These are phyloP conservation scores for Cladosporium sp. DNA, from an alignment of 2,329 filamentous ascomycete genomes.

Conservation along the genomic window DNA sequence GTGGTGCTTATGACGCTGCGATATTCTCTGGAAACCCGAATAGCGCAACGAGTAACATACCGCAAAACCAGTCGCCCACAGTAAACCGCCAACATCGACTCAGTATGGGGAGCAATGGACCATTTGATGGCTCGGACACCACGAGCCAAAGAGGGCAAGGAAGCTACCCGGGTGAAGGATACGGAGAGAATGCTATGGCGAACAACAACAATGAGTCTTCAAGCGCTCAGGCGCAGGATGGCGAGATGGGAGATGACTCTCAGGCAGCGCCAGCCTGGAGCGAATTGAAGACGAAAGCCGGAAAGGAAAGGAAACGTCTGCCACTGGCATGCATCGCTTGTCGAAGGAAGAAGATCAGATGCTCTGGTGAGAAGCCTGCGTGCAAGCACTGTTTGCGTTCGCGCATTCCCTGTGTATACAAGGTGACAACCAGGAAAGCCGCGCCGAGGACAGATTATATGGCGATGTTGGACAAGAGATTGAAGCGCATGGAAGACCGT, in stretches of 20 bases:
- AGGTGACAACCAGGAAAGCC: slow-evolving; percentile 90
- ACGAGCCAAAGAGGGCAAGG: slow-evolving; percentile 9
- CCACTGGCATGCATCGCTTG: slow-evolving; percentile 95
- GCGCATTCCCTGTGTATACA: slow-evolving; percentile 94
- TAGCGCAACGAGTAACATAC: neutral
- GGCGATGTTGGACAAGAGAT: slow-evolving; percentile 94
- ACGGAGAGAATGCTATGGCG: slow-evolving; percentile 11
- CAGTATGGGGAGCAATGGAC: slow-evolving; percentile 28
- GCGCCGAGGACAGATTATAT: slow-evolving; percentile 96
- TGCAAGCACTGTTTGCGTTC: slow-evolving; percentile 95
- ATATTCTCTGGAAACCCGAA: neutral
- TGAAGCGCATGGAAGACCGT: slow-evolving; percentile 96
- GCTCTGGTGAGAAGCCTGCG: slow-evolving; percentile 93
- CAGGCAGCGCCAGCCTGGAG: slow-evolving; percentile 42
- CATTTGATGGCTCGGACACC: slow-evolving; percentile 10
- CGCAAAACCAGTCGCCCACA: slow-evolving; percentile 16
- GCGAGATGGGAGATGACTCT: slow-evolving; percentile 5
- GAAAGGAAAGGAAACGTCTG: slow-evolving; percentile 90
- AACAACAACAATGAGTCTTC: slow-evolving; percentile 15
- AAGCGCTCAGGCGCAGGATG: slow-evolving; percentile 3
- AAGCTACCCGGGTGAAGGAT: slow-evolving; percentile 1
- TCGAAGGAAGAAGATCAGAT: slow-evolving; percentile 94
- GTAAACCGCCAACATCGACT: slow-evolving; percentile 23
- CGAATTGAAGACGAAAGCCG: slow-evolving; percentile 62
- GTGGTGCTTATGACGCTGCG: slow-evolving; percentile 10